Percentiles rank a stretch among this genome's conserved stretches.
Conservation (phyloP, 2,329 filamentous ascomycete genomes). For the Phaeosphaeriaceae sp. region DNA sequence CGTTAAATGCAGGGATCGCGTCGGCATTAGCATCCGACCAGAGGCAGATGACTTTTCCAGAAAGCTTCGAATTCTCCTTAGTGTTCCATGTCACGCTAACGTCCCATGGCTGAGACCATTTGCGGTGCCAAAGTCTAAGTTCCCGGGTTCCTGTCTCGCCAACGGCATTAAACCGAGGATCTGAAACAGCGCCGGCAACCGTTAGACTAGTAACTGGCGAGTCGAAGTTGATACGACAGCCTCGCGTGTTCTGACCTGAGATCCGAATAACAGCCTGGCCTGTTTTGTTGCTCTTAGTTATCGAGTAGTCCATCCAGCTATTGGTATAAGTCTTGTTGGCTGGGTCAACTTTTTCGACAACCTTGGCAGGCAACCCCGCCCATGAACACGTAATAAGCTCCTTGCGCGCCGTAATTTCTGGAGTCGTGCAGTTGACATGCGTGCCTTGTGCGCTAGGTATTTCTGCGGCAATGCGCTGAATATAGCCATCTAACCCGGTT, state of each 20-base stretch:
- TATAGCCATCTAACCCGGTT: slow-evolving; percentile 44
- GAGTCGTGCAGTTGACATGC: slow-evolving; percentile 48
- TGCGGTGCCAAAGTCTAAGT: slow-evolving; percentile 81
- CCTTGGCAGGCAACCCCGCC: slow-evolving; percentile 69
- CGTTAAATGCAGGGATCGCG: slow-evolving; percentile 82
- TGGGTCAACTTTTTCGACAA: slow-evolving; percentile 56
- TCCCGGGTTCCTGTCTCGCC: slow-evolving; percentile 68
- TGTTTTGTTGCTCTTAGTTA: slow-evolving; percentile 54
- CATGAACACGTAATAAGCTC: slow-evolving; percentile 73
- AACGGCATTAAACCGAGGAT: slow-evolving; percentile 69
- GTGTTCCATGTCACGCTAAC: slow-evolving; percentile 73
- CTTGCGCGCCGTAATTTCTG: slow-evolving; percentile 51
- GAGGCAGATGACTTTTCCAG: slow-evolving; percentile 74
- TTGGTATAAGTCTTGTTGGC: slow-evolving; percentile 34
- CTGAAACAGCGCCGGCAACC: slow-evolving; percentile 66
- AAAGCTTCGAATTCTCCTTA: slow-evolving; percentile 40
- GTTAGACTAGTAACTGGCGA: slow-evolving; percentile 68
- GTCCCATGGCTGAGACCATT: slow-evolving; percentile 77
- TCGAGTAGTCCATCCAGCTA: slow-evolving; percentile 70
- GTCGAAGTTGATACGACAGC: slow-evolving; percentile 77
- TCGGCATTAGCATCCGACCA: slow-evolving; percentile 87
- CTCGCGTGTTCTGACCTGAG: slow-evolving; percentile 75
- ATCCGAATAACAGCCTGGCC: slow-evolving; percentile 69
- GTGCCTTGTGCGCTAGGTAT: slow-evolving; percentile 75
- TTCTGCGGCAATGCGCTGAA: slow-evolving; percentile 65